Percentiles rank a stretch among this genome's conserved stretches.
Evolutionary conservation across 164 flowering plant genomes (phyloP).

Genomic region (Tetrastigma voinierianum): DNA sequence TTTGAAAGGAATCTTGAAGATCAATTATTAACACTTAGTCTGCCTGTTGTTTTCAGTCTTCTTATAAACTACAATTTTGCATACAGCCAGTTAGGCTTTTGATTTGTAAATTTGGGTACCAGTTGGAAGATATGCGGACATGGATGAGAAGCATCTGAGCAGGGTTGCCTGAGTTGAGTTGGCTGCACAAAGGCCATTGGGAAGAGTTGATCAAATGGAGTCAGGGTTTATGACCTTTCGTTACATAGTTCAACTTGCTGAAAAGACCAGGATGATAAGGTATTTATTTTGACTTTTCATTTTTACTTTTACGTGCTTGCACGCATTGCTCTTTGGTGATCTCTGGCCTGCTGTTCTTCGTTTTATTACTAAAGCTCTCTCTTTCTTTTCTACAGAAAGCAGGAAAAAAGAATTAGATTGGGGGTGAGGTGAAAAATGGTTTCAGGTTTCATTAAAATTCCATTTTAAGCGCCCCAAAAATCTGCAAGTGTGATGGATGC

Average conservation of each 20-base stretch:
- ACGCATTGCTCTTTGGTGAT: not conserved
- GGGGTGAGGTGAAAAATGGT: no score
- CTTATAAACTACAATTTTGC: no score
- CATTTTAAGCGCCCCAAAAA: no score
- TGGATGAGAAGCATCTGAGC: constrained; percentile 85
- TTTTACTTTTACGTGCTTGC: not conserved
- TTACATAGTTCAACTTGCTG: constrained; percentile 89
- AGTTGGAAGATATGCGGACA: constrained; percentile 94
- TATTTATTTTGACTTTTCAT: constrained; percentile 10
- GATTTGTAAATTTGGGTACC: constrained; percentile 7
- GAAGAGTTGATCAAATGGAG: constrained; percentile 97
- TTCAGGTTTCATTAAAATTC: no score
- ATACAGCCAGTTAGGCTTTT: not conserved
- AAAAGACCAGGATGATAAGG: constrained; percentile 84
- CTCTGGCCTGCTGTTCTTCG: no score
- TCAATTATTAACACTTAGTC: no score
- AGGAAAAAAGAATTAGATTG: no score
- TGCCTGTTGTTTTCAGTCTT: no score
- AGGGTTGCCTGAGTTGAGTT: constrained; percentile 78
- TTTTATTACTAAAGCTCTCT: no score
- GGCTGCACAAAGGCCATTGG: constrained; percentile 98
- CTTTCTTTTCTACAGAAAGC: no score
- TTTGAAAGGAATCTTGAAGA: no score
- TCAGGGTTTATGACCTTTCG: constrained; percentile 90
- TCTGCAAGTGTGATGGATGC: no score